Base-by-base conservation (phyloP, 805 yeast genomes). In the Saturnispora saitoi region DNA sequence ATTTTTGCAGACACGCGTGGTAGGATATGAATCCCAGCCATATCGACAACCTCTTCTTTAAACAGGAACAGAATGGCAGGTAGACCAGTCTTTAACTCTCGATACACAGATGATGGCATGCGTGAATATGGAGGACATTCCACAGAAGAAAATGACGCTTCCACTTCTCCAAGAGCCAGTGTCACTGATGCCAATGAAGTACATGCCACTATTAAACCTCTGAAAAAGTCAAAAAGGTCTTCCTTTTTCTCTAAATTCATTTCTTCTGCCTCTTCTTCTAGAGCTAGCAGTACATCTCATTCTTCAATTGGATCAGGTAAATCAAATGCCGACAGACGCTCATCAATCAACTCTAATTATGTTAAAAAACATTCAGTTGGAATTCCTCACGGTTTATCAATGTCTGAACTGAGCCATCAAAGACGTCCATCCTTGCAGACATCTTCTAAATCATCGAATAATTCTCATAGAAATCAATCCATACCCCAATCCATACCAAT, bases 401-500 rank as follows among this genome's bases (percentile, higher is more conserved):
- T 46, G 48, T 39, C 48, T 4, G 48, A 46, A 20, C 19, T 40
- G 5, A 26, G 19, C 20, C 39, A 29, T 19, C 17, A 32, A 24
- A 39, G 42, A 32, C 43, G 48, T 17, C 44, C 44, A 10, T 46
- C 48, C 24, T 11, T 26, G 15, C 48, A 46, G 29, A 10, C 30
- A 4, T 47, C 49, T 11, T 38, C 29, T 2, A 47, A 40, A 34
- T 34, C 45, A 4, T 30, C 37, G 7, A 34, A 26, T 8, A 41
- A 32, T 26, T 28, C 44, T 6, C 19, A 39, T 11, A 41, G 44
- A n/a, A 17, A 20, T 15, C 37, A 38, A 17, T 32, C 45, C 14
- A 29, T 42, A 24, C 36, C 45, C 9, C 40, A 47, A 31, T 48
- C 56, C 3, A 32, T 48, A n/a, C 56, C 56, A 28, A 53, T 53